phyloP scores from a whole-genome alignment of 306 rosid genomes.

The Medicago ruthenica region DNA sequence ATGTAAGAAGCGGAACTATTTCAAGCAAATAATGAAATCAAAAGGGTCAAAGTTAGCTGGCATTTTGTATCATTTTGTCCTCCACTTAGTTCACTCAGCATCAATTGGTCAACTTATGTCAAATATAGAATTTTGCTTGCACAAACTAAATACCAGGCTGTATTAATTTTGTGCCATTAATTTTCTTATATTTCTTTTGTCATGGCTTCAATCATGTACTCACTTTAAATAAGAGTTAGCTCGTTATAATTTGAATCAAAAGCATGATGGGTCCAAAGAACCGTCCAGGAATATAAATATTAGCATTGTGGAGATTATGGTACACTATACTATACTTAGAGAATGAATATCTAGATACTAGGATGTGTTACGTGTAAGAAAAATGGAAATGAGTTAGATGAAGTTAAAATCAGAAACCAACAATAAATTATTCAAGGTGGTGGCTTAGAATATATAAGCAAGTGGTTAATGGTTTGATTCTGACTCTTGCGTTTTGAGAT shows the following conservation, averaged over 20 bases:
- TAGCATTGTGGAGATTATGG: conserved; percentile 7
- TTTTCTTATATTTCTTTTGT: conserved; percentile 26
- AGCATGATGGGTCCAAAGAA: conserved; percentile 21
- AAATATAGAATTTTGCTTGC: conserved; percentile 17
- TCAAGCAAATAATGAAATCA: conserved; percentile 33
- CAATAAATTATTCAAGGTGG: too few relatives aligned
- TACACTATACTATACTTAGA: background rate
- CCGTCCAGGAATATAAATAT: background rate
- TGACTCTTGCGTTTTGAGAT: too few relatives aligned
- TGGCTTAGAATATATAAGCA: too few relatives aligned
- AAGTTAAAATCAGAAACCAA: too few relatives aligned
- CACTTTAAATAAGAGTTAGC: conserved; percentile 8
- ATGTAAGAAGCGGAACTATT: conserved; percentile 17
- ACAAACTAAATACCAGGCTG: conserved; percentile 31
- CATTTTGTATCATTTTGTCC: conserved; percentile 52
- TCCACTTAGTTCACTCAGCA: conserved; percentile 45
- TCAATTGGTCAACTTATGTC: conserved; percentile 48
- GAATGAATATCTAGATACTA: background rate
- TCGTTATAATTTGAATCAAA: conserved; percentile 21
- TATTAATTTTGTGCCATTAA: conserved; percentile 4
- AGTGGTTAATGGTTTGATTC: too few relatives aligned
- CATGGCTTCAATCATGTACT: conserved; percentile 34
- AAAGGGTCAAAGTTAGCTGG: conserved; percentile 42
- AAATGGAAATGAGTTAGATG: background rate
- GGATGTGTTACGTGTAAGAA: background rate